A percentile compares a stretch with the other conserved stretches of the same genome.
Conservation (phyloP, 345 rosid genomes). For the Combretum micranthum region DNA sequence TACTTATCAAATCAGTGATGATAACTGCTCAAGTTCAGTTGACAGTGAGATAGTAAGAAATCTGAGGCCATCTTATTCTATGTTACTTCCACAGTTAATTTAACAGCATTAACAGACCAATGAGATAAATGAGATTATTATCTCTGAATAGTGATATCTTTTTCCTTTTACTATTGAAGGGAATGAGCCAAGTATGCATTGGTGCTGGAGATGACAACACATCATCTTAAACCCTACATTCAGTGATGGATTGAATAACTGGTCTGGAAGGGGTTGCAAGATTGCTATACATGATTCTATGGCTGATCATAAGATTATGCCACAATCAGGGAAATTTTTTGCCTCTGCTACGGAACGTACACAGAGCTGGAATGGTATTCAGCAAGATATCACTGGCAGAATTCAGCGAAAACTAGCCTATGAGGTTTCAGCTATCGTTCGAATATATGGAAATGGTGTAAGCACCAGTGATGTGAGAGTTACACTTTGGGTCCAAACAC, state of each 20-base stretch:
- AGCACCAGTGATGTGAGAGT: conserved; percentile 54
- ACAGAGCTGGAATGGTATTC: conserved; percentile 87
- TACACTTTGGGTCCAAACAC: conserved; percentile 74
- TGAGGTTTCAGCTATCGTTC: conserved; percentile 61
- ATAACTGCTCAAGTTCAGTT: conserved; percentile 38
- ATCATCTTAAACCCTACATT: conserved; percentile 72
- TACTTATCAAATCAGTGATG: conserved; percentile 61
- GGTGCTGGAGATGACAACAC: conserved; percentile 42
- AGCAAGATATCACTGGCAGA: conserved; percentile 84
- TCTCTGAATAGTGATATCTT: neutral
- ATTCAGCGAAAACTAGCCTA: conserved; percentile 77
- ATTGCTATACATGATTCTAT: conserved; percentile 66
- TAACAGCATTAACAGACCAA: neutral
- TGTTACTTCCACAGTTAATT: neutral
- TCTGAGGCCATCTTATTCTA: neutral
- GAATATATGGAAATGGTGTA: conserved; percentile 64
- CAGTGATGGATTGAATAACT: conserved; percentile 73
- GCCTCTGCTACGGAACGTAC: conserved; percentile 81
- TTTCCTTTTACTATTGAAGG: conserved; percentile 14
- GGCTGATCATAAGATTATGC: conserved; percentile 71
- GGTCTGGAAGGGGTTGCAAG: conserved; percentile 97
- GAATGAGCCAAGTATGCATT: conserved; percentile 7
- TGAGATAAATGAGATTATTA: neutral
- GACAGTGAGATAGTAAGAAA: conserved; percentile 32
- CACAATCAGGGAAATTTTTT: conserved; percentile 64